Conservation (phyloP, 2,329 filamentous ascomycete species). For the Alternaria metachromatica region DNA sequence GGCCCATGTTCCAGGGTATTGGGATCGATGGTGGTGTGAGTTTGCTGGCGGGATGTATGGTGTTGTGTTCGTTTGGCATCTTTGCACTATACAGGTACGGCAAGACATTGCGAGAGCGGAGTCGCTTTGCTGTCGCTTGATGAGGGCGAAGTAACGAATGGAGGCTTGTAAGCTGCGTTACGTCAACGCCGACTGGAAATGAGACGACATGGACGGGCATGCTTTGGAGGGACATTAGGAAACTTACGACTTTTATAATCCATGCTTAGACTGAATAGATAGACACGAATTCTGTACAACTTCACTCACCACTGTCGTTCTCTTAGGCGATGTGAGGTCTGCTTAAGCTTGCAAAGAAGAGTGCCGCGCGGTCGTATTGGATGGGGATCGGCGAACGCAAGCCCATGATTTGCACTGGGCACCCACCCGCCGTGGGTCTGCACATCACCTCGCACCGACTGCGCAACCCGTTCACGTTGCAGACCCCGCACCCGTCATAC, state of each 20-base stretch:
- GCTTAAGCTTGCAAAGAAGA: constrained; percentile 3
- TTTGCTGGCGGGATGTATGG: constrained; percentile 59
- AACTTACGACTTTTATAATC: neutral
- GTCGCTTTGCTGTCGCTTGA: constrained; percentile 60
- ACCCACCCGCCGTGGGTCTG: neutral
- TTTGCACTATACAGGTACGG: constrained; percentile 65
- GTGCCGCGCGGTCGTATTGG: constrained; percentile 1
- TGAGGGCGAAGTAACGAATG: neutral
- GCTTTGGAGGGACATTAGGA: neutral
- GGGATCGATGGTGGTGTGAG: constrained; percentile 65
- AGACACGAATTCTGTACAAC: neutral
- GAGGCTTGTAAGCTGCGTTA: neutral
- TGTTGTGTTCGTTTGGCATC: constrained; percentile 59
- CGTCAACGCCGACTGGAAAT: neutral
- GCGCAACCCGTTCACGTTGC: neutral
- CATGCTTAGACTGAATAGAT: neutral
- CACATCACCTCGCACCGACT: neutral
- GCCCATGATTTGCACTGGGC: constrained; percentile 8
- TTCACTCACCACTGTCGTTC: neutral
- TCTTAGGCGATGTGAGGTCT: neutral
- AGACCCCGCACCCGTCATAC: neutral
- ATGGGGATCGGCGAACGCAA: constrained; percentile 13
- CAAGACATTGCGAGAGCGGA: constrained; percentile 61
- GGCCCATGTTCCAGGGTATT: constrained; percentile 64
- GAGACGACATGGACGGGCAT: too few relatives aligned